phyloP scores from a whole-genome alignment of 257 asterid species.

The Thymus mandschuricus region DNA sequence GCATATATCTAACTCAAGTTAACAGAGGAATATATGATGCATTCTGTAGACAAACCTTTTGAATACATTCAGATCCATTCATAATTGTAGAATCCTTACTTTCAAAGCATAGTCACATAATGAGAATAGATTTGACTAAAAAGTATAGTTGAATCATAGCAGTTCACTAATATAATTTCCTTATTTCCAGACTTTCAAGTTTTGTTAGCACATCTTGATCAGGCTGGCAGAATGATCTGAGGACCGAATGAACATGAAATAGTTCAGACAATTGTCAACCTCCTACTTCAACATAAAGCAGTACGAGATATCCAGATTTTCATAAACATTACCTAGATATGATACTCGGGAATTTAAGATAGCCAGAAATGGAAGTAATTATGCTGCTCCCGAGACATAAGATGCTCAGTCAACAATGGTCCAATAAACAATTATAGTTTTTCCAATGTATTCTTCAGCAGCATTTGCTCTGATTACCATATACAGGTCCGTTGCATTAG shows the following conservation, averaged over 20 bases:
- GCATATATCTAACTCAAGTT: conserved; percentile 17
- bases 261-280: neutral
- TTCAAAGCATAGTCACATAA: conserved; percentile 18
- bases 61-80: conserved; percentile 14
- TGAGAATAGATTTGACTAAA: neutral
- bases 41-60: conserved; percentile 19
- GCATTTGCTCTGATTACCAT: too few species aligned
- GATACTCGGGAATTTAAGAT: neutral
- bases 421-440: too few species aligned
- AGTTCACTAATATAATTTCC: conserved; percentile 15
- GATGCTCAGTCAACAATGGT: too few species aligned
- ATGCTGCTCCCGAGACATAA: too few species aligned
- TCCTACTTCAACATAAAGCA: neutral
- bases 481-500: too few species aligned
- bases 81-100: neutral
- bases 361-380: too few species aligned
- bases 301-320: neutral
- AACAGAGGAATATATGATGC: neutral
- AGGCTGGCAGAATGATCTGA: conserved; percentile 9
- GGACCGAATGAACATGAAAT: neutral
- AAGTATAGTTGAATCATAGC: neutral
- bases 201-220: conserved; percentile 11
- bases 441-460: too few species aligned
- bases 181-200: conserved; percentile 12
- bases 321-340: neutral